Evolutionary conservation across 2,329 filamentous ascomycete genomes (phyloP).

Genomic region (Pyrenophora tritici-repentis): DNA sequence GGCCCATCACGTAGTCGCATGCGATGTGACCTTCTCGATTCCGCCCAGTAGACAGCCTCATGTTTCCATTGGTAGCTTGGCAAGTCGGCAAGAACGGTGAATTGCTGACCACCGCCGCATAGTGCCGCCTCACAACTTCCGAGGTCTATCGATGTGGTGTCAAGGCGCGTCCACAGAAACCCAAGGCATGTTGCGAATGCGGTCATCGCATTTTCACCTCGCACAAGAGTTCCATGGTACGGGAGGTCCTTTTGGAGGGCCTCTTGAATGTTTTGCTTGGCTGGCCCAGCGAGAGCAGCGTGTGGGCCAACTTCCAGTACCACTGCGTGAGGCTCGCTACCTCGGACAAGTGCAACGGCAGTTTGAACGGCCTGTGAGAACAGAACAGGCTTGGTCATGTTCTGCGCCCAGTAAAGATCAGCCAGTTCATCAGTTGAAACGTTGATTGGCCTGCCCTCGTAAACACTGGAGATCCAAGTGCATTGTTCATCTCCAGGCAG

Average conservation of each 20-base stretch:
- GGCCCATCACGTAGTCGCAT: not conserved
- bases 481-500: not conserved
- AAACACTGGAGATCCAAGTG: conserved; percentile 11
- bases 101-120: not conserved
- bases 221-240: not conserved
- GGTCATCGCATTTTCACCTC: not conserved
- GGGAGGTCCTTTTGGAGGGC: not conserved
- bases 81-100: not conserved
- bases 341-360: not conserved
- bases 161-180: not conserved
- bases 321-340: not conserved
- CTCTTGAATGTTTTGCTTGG: conserved; percentile 4
- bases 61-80: conserved; percentile 4
- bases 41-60: not conserved
- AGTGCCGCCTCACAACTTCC: not conserved
- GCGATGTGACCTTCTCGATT: not conserved
- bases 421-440: conserved; percentile 15
- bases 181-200: not conserved
- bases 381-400: conserved; percentile 1
- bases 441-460: not conserved
- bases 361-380: conserved; percentile 3
- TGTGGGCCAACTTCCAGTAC: conserved; percentile 53
- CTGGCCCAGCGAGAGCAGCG: conserved; percentile 45
- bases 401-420: not conserved
- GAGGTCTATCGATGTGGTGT: not conserved